A percentile compares a stretch with the other conserved stretches of the same genome.
Conservation (phyloP, 345 rosid species). For the Arabis alpina region DNA sequence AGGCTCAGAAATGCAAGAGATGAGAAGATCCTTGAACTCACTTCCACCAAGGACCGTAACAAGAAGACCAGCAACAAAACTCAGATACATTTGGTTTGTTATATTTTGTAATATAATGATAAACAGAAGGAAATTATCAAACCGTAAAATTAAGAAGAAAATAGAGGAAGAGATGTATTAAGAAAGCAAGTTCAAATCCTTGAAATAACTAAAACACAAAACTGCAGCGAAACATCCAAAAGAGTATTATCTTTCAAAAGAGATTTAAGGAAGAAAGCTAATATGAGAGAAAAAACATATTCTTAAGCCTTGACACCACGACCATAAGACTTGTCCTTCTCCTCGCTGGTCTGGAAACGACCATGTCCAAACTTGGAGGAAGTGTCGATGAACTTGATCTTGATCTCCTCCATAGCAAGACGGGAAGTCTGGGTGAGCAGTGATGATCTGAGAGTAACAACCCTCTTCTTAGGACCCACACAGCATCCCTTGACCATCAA, state of each 20-base stretch:
- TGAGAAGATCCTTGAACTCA: no score
- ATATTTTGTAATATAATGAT: no score
- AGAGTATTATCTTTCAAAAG: not conserved
- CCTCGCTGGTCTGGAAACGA: constrained; percentile 70
- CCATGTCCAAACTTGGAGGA: constrained; percentile 74
- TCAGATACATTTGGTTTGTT: no score
- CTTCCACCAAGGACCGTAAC: no score
- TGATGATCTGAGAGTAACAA: constrained; percentile 73
- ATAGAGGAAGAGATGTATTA: no score
- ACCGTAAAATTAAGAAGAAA: no score
- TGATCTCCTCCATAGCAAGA: constrained; percentile 68
- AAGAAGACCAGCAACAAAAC: no score
- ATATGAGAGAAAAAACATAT: not conserved
- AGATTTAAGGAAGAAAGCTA: not conserved
- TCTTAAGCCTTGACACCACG: constrained; percentile 58
- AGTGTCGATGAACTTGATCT: constrained; percentile 76
- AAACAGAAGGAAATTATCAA: no score
- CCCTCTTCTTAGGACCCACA: constrained; percentile 91
- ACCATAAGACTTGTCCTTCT: constrained; percentile 65
- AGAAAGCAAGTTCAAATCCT: no score
- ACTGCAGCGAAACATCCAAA: not conserved
- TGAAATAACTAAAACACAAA: no score
- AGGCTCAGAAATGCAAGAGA: no score
- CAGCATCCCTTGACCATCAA: constrained; percentile 86
- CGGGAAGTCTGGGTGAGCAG: constrained; percentile 77